Base-by-base conservation (phyloP, 2,329 filamentous ascomycete species). In the Ilyonectria robusta region DNA sequence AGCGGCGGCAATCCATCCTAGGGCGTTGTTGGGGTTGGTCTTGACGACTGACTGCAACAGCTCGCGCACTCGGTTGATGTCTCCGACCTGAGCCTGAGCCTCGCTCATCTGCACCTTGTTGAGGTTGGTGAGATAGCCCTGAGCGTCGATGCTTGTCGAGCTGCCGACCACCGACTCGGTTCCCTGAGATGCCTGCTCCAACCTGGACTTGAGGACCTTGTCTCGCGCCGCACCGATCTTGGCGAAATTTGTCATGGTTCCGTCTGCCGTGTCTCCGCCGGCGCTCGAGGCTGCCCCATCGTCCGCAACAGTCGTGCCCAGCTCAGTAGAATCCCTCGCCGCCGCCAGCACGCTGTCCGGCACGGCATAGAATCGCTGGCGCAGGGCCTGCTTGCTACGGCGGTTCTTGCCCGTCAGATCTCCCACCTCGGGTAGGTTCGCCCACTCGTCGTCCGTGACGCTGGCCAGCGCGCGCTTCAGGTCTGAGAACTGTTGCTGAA, bases 191-290 rank as follows among this genome's bases (percentile, higher is more conserved):
- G 94, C 95, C 78, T 97, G 93, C 75, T 98, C 95, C 47, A 99
- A 86, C 72, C 94, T 91, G n/a, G 97, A 95, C 79, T 97, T 93
- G 59, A 99, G 87, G 46, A 98, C 96, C 81, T 97, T 98, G 84
- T 98, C 94, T 83, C 96, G 91, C 21, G 96, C 97, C 50, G 95
- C 94, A 81, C 97, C 96, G 70, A 99, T 98, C 80, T 97, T 93
- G 50, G 95, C 95, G 79, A 99, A 99, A 79, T 99, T 98, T 11
- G 95, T 99, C 89, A 97, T 96, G 1, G 94, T 97, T 2, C 95
- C 95, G 76, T 97, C 94, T 65, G 91, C 88, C 31, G 80, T 82
- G 54, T 86, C 83, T 15, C 71, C 66, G 13, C 69, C 70, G 11
- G 72, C 67, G 33, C 70, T 71, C 3, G 79, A 74, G n/a, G 86